phyloP scores from a whole-genome alignment of 2,329 filamentous ascomycete species.

The Ceratocystis destructans region DNA sequence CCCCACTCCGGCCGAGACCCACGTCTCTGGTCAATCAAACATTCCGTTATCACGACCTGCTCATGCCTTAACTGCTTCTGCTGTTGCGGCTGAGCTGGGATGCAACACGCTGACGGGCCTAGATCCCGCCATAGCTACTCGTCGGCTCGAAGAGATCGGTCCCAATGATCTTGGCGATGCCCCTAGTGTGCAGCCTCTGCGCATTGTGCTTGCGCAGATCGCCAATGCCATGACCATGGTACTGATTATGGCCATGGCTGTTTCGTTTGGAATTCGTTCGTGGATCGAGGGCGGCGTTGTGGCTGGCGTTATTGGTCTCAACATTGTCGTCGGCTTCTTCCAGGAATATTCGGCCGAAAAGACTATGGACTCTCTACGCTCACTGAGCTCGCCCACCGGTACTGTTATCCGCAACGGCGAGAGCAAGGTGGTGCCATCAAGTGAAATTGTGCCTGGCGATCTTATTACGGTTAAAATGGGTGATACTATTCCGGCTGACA shows the following conservation, averaged over 20 bases:
- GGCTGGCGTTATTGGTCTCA: conserved; percentile 38
- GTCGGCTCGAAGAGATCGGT: conserved; percentile 41
- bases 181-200: conserved; percentile 38
- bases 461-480: conserved; percentile 37
- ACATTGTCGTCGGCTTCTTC: conserved; percentile 37
- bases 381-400: conserved; percentile 28
- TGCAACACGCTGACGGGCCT: conserved; percentile 42
- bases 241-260: conserved; percentile 47
- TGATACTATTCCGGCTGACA: conserved; percentile 43
- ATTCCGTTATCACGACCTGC: conserved; percentile 39
- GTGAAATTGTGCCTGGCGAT: conserved; percentile 42
- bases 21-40: conserved; percentile 28
- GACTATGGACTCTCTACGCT: conserved; percentile 30
- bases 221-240: conserved; percentile 47
- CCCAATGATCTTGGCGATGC: conserved; percentile 40
- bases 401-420: conserved; percentile 29
- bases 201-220: conserved; percentile 44
- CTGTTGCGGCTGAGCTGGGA: conserved; percentile 39
- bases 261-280: conserved; percentile 35
- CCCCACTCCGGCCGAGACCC: conserved; percentile 14
- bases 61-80: conserved; percentile 38
- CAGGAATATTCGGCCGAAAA: conserved; percentile 32
- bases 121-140: conserved; percentile 35
- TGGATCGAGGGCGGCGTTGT: conserved; percentile 40
- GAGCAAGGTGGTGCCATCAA: conserved; percentile 25